Evolutionary conservation across 2,329 filamentous ascomycete genomes (phyloP).

Genomic region (Ascochyta fabae): DNA sequence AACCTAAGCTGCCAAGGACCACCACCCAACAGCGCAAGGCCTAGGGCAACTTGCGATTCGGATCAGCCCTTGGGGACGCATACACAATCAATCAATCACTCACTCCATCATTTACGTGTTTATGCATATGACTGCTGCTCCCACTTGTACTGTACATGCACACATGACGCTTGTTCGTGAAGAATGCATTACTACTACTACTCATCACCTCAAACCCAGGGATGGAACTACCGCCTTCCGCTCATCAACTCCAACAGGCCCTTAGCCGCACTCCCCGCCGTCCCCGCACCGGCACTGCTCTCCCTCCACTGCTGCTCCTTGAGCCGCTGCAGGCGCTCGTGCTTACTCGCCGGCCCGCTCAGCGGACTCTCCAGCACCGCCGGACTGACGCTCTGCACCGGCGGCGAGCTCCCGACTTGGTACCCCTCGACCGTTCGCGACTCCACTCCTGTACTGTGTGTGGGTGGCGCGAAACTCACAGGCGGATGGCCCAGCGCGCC

Average conservation of each 20-base stretch:
- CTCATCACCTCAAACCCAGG: neutral
- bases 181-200: neutral
- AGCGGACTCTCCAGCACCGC: conserved; percentile 2
- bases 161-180: neutral
- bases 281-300: conserved; percentile 48
- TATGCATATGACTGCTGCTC: neutral
- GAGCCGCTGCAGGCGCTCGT: conserved; percentile 34
- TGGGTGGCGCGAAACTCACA: conserved; percentile 42
- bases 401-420: conserved; percentile 41
- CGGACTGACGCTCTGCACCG: conserved; percentile 14
- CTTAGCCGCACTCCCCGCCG: conserved; percentile 58
- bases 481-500: conserved; percentile 47
- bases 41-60: neutral
- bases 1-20: neutral
- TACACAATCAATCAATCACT: conserved; percentile 3
- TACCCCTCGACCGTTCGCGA: conserved; percentile 45
- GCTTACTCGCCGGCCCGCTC: conserved; percentile 22
- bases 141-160: neutral
- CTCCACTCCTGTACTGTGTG: conserved; percentile 41
- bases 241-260: conserved; percentile 59
- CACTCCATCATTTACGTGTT: neutral
- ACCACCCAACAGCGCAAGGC: conserved; percentile 6
- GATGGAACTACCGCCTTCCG: conserved; percentile 24
- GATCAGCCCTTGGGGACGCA: neutral
- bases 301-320: conserved; percentile 38